Evolutionary conservation across 768 basidiomycete genomes (phyloP), one percentile per base, ranked within the genome.

Genomic region (Suillus paluster): DNA sequence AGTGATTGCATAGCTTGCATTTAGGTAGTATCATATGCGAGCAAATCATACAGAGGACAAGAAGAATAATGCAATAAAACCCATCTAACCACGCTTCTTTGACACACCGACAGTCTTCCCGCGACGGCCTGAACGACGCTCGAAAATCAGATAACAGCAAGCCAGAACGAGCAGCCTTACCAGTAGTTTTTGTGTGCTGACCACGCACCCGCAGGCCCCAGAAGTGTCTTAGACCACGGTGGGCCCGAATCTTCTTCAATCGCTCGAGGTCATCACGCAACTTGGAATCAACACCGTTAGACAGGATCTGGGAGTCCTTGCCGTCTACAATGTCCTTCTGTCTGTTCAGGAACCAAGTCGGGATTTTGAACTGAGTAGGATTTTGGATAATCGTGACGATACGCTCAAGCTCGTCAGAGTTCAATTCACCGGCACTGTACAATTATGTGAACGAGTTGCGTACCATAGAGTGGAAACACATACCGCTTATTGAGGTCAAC

Each of bases 361-460:
- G 97, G 77, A 99, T 97, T 85, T 99, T 99, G 90, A 97, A 99
- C 78, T 99, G 97, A 8, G 92, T 91, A 34, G 97, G 97, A 82
- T 96, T 98, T 83, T 99, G 97, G 78, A 99, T 97, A 79, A 99
- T 99, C 62, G 93, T 99, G 68, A 99, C 97, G 68, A 99, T 86
- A 61, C 97, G 95, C 82, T 99, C 97, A 58, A 99, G 89, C 80
- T 99, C 97, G 74, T 99, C 97, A 46, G 97, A 96, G 87, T 99
- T 98, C 75, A 99, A 91, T 71, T 99, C 97, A 67, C 97, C 97
- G 70, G 97, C 97, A 57, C 97, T 99, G 75, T 25, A 50, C 6
- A 56, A 52, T 36, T 41, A 34, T 64, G 23, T 69, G 64, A 27
- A 36, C 58, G 44, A 50, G n/a, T 38, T 48, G 33, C 33, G 36